phyloP scores from a whole-genome alignment of 306 rosid genomes.

The Acmispon strigosus region DNA sequence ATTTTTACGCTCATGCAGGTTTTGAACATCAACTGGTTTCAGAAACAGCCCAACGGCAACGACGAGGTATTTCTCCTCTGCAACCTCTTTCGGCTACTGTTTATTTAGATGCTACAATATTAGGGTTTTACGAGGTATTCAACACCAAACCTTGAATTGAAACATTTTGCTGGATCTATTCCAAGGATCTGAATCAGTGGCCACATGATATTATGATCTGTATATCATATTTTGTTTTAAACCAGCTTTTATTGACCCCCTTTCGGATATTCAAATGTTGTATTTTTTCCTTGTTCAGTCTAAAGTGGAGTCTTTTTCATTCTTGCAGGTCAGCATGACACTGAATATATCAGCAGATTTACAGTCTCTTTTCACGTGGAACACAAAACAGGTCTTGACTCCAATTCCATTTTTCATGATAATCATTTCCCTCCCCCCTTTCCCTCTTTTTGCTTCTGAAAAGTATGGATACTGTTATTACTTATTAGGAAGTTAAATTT shows the following conservation, averaged over 20 bases:
- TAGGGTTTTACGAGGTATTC: too few species aligned
- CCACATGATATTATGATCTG: background rate
- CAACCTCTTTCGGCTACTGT: background rate
- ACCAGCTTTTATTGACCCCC: background rate
- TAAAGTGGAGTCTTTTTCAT: constrained; percentile 13
- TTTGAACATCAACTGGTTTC: constrained; percentile 74
- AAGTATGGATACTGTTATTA: background rate
- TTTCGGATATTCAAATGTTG: background rate
- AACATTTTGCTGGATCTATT: background rate
- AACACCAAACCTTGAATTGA: background rate
- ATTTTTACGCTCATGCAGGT: constrained; percentile 35
- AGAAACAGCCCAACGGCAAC: constrained; percentile 83
- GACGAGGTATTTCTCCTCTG: constrained; percentile 55
- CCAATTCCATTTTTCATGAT: background rate
- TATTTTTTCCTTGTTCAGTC: background rate
- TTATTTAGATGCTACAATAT: background rate
- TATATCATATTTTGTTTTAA: background rate
- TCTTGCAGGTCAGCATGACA: constrained; percentile 79
- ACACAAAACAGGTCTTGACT: constrained; percentile 82
- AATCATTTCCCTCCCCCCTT: background rate
- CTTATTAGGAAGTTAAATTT: background rate
- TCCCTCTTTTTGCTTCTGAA: background rate
- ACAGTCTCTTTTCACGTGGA: constrained; percentile 95
- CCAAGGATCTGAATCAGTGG: background rate
- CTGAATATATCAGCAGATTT: constrained; percentile 86